Base-by-base conservation (phyloP, 1,284 basidiomycete species). In the Cryptococcus sp. region DNA sequence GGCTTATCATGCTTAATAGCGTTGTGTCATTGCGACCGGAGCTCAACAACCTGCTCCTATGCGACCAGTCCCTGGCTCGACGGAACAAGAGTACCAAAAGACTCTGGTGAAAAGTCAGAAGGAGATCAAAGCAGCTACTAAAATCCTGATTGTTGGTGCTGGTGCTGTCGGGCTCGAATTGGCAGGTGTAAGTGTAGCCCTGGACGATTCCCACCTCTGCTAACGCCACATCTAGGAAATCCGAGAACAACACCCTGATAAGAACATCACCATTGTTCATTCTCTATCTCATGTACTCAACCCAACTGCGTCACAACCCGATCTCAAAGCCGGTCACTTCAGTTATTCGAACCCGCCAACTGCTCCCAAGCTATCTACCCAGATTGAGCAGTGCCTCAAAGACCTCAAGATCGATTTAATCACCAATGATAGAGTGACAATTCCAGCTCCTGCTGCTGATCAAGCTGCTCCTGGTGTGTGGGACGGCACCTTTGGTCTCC, bases 111-210 rank as follows among this genome's bases (percentile, higher is more conserved):
- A 61, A 36, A 60, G 62, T 35, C 76, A 78, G 56, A 47, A 60
- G 0, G 70, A 71, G 15, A 62, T 79, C 59, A 61, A 60, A 30
- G 50, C 58, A 7, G 67, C 77, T 2, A 53, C 50, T 3, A 72
- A 67, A 46, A 55, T 79, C 23, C 61, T 79, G 5, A 55, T 79
- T 14, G 58, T 78, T 36, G 78, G 78, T 30, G 78, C 72, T 46
- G 80, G 80, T 5, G 66, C 79, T 0, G 78, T 78, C 23, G 80
- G 80, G 3, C 63, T 80, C 34, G 80, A 81, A 58, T 66, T 76
- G 44, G 74, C 76, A 0, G 80, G 80, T 46, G 73, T 73, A 36
- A 63, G 71, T 67, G n/a, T 3, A 23, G 5, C 1, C 13, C 34
- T n/a, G 4, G 36, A 41, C 38, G 14, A n/a, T 34, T 46, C 42